These are phyloP conservation scores for Martiniozyma asiatica DNA, from an alignment of 1,139 yeast genomes.

Conservation along the genomic window DNA sequence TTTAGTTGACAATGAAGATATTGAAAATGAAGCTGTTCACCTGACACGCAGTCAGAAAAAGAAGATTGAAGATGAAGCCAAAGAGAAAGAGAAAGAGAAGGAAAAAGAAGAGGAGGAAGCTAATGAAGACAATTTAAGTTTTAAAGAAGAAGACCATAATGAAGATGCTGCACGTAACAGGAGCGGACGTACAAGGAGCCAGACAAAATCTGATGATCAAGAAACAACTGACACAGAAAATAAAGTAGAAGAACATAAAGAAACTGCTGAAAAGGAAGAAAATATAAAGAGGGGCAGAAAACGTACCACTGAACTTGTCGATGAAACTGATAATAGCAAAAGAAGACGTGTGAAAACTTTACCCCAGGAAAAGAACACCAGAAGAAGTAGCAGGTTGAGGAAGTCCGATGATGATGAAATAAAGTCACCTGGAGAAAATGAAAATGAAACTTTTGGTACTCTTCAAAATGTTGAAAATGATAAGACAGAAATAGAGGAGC, in stretches of 20 bases:
- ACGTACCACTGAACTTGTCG: neutral
- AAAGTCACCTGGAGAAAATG: no score
- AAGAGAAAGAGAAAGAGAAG: neutral
- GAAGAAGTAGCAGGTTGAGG: neutral
- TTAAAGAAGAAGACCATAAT: constrained; percentile 6
- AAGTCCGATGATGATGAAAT: no score
- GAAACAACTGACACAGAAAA: neutral
- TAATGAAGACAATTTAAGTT: constrained; percentile 1
- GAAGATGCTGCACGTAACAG: constrained; percentile 4
- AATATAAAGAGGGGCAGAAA: neutral
- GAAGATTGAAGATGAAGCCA: constrained; percentile 5
- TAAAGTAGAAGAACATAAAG: constrained; percentile 1
- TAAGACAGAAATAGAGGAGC: no score
- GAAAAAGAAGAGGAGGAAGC: neutral
- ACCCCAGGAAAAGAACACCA: neutral
- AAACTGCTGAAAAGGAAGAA: neutral
- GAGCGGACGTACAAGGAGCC: constrained; percentile 4
- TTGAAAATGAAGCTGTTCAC: constrained; percentile 10
- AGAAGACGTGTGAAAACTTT: neutral
- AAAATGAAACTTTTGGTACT: no score
- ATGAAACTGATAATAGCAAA: neutral
- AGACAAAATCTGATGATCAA: constrained; percentile 2
- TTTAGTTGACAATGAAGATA: constrained; percentile 4
- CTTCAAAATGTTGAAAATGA: no score
- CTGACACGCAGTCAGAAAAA: constrained; percentile 10